These are phyloP conservation scores for Arachis hypogaea DNA, from an alignment of 306 rosid species.

Conservation along the genomic window DNA sequence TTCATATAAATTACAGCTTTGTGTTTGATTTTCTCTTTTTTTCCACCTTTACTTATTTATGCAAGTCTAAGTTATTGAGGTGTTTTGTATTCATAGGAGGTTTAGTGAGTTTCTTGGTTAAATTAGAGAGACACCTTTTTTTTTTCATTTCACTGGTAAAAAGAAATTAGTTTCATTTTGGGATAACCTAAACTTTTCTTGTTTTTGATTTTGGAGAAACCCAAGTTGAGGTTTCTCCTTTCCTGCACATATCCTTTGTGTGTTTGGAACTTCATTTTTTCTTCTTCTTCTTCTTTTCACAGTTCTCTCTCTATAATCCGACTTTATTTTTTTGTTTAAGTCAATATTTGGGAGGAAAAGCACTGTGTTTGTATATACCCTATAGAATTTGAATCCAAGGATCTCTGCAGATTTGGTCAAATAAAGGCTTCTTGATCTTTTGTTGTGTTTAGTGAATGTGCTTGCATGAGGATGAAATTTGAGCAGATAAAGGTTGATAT, in stretches of 20 bases:
- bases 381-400: conserved; percentile 32
- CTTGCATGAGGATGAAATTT: conserved; percentile 35
- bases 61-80: conserved; percentile 33
- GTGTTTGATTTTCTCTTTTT: conserved; percentile 33
- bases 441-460: conserved; percentile 38
- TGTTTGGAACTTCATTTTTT: conserved; percentile 39
- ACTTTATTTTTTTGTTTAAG: conserved; percentile 34
- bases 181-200: conserved; percentile 43
- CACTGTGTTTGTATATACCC: conserved; percentile 9
- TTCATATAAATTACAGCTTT: conserved; percentile 42
- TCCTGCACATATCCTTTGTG: conserved; percentile 43
- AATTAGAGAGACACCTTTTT: conserved; percentile 42
- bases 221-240: conserved; percentile 58
- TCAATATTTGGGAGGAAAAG: conserved; percentile 20
- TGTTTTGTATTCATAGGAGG: conserved; percentile 42
- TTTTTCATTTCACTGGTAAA: conserved; percentile 41
- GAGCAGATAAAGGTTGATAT: conserved; percentile 30
- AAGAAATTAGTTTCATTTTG: conserved; percentile 40
- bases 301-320: conserved; percentile 23
- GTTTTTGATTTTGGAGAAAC: conserved; percentile 51
- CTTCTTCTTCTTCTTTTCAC: conserved; percentile 12
- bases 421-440: conserved; percentile 24
- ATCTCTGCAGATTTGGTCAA: conserved; percentile 24
- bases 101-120: conserved; percentile 47
- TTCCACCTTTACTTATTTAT: conserved; percentile 25